Percentiles rank a stretch among this genome's conserved stretches.
Evolutionary conservation across 495 filamentous ascomycete genomes (phyloP).

Genomic region (Podospora australis): DNA sequence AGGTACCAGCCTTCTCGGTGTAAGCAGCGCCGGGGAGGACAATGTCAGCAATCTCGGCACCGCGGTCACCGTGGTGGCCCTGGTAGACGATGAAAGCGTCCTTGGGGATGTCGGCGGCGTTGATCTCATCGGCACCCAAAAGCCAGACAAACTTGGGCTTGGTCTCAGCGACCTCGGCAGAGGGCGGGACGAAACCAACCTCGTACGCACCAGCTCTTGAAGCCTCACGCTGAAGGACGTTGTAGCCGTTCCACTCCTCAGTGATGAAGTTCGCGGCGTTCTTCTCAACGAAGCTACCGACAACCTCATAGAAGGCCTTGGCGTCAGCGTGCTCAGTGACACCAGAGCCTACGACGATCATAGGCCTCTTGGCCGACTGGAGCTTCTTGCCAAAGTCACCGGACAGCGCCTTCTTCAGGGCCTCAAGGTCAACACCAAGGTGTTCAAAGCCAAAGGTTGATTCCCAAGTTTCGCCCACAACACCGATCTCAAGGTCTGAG

Average conservation of each 20-base stretch:
- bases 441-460: constrained; percentile 91
- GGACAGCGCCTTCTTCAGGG: constrained; percentile 77
- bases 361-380: constrained; percentile 76
- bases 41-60: constrained; percentile 87
- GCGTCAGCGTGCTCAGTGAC: constrained; percentile 84
- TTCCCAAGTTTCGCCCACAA: constrained; percentile 85
- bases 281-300: constrained; percentile 88
- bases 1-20: constrained; percentile 95
- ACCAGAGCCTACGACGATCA: constrained; percentile 91
- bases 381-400: constrained; percentile 90
- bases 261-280: constrained; percentile 80
- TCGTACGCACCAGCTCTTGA: constrained; percentile 91
- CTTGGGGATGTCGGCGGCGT: constrained; percentile 73
- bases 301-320: constrained; percentile 83
- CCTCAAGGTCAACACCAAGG: constrained; percentile 66
- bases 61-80: constrained; percentile 92
- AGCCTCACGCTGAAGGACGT: constrained; percentile 86
- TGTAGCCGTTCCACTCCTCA: constrained; percentile 94
- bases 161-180: constrained; percentile 65
- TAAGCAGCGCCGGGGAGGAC: constrained; percentile 91
- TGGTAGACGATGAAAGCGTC: constrained; percentile 96
- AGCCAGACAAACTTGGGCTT: constrained; percentile 95
- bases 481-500: constrained; percentile 86
- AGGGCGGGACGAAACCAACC: constrained; percentile 84
- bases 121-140: constrained; percentile 88